These are phyloP conservation scores for Coemansia sp. DNA, from an alignment of 192 early-diverging fungal genomes.

Conservation along the genomic window DNA sequence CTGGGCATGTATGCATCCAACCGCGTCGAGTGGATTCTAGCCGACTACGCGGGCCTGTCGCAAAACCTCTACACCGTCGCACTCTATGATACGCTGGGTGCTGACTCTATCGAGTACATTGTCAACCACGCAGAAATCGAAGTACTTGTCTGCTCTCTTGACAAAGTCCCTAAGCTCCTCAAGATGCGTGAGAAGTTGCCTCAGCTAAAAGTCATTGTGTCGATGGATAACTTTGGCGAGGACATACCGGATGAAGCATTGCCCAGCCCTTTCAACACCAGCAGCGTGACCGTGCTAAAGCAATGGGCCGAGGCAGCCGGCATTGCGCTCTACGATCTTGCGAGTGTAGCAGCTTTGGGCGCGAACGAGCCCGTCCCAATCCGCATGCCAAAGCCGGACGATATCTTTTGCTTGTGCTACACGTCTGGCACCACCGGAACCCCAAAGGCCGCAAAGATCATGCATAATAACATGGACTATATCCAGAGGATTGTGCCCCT, in stretches of 20 bases:
- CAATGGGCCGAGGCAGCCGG: conserved; percentile 67
- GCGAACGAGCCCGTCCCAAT: conserved; percentile 54
- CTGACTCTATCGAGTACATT: conserved; percentile 80
- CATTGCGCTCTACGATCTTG: conserved; percentile 61
- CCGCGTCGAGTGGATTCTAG: conserved; percentile 74
- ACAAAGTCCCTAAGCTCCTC: conserved; percentile 62
- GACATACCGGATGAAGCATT: conserved; percentile 27
- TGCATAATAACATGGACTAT: conserved; percentile 70
- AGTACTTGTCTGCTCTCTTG: conserved; percentile 65
- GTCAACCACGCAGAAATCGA: conserved; percentile 80
- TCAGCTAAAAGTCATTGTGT: conserved; percentile 69
- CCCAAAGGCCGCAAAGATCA: conserved; percentile 74
- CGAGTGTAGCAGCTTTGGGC: conserved; percentile 63
- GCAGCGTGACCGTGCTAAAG: conserved; percentile 38
- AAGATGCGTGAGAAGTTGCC: conserved; percentile 63
- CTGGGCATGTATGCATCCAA: conserved; percentile 77
- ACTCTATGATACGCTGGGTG: conserved; percentile 88
- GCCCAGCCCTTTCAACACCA: conserved; percentile 48
- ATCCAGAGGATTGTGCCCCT: conserved; percentile 31
- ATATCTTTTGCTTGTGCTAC: conserved; percentile 75
- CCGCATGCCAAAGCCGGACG: conserved; percentile 62
- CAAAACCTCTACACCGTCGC: conserved; percentile 72
- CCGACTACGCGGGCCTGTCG: conserved; percentile 64
- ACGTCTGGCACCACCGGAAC: conserved; percentile 85
- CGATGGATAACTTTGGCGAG: conserved; percentile 61